These are phyloP conservation scores for Schwanniomyces yamadae DNA, from an alignment of 805 yeast genomes.

Conservation along the genomic window DNA sequence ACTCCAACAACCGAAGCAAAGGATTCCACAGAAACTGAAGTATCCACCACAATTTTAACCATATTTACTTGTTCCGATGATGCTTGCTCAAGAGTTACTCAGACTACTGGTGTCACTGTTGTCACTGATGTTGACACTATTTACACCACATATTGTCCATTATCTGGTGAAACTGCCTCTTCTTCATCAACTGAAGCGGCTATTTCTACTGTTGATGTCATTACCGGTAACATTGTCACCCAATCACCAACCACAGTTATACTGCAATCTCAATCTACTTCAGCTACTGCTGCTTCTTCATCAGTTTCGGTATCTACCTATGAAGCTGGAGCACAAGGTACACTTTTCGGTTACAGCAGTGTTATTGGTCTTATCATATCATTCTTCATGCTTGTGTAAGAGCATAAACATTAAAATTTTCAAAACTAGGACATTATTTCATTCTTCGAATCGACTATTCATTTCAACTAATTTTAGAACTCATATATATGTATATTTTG, in stretches of 20 bases:
- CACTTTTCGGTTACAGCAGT: slow-evolving; percentile 19
- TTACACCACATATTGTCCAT: slow-evolving; percentile 40
- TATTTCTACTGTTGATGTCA: slow-evolving; percentile 34
- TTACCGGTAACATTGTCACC: slow-evolving; percentile 40
- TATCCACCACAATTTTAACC: not conserved
- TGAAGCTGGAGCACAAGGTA: slow-evolving; percentile 29
- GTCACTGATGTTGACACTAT: slow-evolving; percentile 37
- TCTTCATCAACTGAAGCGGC: slow-evolving; percentile 9
- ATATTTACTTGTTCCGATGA: not conserved
- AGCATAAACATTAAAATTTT: too few relatives aligned
- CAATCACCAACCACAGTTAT: slow-evolving; percentile 23
- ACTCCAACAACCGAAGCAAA: slow-evolving; percentile 7
- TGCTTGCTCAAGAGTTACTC: slow-evolving; percentile 24
- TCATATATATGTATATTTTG: too few relatives aligned
- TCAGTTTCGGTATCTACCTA: slow-evolving; percentile 18
- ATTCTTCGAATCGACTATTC: too few relatives aligned
- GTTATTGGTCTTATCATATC: slow-evolving; percentile 23
- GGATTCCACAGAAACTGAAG: slow-evolving; percentile 7
- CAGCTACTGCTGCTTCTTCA: slow-evolving; percentile 13
- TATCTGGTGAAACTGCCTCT: slow-evolving; percentile 11
- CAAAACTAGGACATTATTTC: too few relatives aligned
- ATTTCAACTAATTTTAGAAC: too few relatives aligned
- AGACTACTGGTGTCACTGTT: slow-evolving; percentile 34
- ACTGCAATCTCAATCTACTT: slow-evolving; percentile 12
- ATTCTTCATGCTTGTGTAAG: slow-evolving; percentile 15